Conservation (phyloP, 2,329 filamentous ascomycete genomes). For the Fusarium nelsonii region DNA sequence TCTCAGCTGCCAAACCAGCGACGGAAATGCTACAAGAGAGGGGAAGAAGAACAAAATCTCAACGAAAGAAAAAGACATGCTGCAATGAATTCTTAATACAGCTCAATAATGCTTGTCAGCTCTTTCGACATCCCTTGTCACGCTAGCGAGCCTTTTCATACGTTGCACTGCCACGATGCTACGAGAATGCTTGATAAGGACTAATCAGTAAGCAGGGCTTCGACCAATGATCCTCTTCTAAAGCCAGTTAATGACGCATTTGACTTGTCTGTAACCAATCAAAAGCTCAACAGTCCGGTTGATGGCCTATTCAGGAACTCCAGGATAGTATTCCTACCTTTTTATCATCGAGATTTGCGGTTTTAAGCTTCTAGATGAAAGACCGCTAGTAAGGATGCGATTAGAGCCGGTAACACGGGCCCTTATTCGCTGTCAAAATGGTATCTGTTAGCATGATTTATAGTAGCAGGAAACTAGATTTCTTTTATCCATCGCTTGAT, state of each 20-base stretch:
- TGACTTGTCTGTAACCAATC: background rate
- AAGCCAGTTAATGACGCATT: constrained; percentile 6
- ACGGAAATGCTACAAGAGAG: background rate
- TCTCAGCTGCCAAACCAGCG: accelerated
- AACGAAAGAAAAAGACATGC: background rate
- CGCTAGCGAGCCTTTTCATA: constrained; percentile 9
- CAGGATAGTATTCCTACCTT: background rate
- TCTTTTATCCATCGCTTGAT: background rate
- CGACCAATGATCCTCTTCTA: background rate
- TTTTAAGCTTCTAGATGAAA: background rate
- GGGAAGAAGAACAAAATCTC: background rate
- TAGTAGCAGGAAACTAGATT: background rate
- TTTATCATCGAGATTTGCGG: background rate
- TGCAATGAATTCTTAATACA: background rate
- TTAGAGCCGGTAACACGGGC: background rate
- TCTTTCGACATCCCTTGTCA: constrained; percentile 5
- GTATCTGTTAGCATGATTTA: background rate
- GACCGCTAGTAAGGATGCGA: background rate
- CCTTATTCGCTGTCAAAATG: too few species aligned
- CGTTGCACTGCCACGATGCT: background rate
- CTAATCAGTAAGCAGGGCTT: background rate
- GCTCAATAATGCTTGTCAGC: background rate
- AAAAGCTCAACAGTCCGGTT: background rate
- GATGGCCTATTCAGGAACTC: background rate
- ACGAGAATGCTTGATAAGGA: constrained; percentile 3